Conservation (phyloP, 306 rosid genomes). For the Fragaria ananassa region DNA sequence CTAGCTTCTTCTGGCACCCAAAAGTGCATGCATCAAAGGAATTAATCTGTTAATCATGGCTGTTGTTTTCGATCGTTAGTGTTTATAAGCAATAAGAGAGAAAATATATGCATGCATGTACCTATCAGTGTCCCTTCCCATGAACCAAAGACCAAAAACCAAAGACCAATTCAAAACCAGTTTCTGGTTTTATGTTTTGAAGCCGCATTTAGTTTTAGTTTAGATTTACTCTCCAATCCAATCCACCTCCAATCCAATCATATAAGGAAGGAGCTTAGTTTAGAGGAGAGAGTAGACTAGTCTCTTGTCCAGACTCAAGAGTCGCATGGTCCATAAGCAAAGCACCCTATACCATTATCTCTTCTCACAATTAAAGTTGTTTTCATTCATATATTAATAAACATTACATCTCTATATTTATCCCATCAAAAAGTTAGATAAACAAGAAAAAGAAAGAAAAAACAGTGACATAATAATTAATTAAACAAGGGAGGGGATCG, state of each 20-base stretch:
- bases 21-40: too few species aligned
- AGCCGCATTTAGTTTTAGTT: background rate
- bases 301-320: background rate
- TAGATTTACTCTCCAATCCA: too few species aligned
- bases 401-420: too few species aligned
- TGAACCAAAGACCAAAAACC: background rate
- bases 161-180: background rate
- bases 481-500: background rate
- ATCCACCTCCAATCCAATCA: background rate
- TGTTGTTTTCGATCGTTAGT: too few species aligned
- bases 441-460: background rate
- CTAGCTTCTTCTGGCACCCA: too few species aligned
- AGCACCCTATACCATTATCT: slow-evolving; percentile 26
- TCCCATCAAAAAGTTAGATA: too few species aligned
- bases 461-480: background rate
- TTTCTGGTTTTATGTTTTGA: background rate
- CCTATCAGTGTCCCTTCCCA: background rate
- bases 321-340: slow-evolving; percentile 44
- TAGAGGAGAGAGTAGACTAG: background rate
- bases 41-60: too few species aligned
- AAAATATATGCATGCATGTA: background rate
- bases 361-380: slow-evolving; percentile 4
- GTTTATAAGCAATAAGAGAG: too few species aligned
- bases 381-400: background rate
- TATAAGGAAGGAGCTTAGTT: background rate